Evolutionary conservation across 495 filamentous ascomycete genomes (phyloP).

Genomic region (Recurvomyces mirabilis): DNA sequence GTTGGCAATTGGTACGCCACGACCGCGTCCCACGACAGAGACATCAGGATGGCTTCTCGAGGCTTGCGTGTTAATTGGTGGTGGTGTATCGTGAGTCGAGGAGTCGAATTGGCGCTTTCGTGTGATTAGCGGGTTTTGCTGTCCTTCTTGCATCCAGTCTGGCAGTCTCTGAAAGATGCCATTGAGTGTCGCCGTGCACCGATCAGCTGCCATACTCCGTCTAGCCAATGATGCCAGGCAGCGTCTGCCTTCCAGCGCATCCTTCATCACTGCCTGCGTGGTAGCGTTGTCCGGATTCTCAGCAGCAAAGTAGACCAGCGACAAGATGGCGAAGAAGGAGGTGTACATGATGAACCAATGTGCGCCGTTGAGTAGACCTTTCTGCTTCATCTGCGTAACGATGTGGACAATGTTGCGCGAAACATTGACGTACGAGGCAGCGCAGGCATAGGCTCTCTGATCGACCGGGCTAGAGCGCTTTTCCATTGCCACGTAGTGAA

Average conservation of each 20-base stretch:
- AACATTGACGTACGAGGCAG: conserved; percentile 81
- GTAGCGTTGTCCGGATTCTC: conserved; percentile 73
- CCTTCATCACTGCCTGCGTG: conserved; percentile 68
- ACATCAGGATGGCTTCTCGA: conserved; percentile 21
- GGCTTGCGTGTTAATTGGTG: conserved; percentile 17
- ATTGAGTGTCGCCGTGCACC: conserved; percentile 63
- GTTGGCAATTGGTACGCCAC: conserved; percentile 25
- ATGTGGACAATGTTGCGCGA: conserved; percentile 93
- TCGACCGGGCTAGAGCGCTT: conserved; percentile 58
- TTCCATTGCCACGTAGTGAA: conserved; percentile 81
- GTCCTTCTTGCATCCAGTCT: conserved; percentile 21
- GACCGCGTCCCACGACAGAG: conserved; percentile 12
- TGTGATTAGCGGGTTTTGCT: conserved; percentile 22
- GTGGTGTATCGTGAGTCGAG: neutral
- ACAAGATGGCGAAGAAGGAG: conserved; percentile 86
- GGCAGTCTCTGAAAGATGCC: conserved; percentile 33
- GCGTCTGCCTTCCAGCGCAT: conserved; percentile 72
- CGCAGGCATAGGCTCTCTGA: conserved; percentile 80
- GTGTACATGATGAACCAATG: conserved; percentile 98
- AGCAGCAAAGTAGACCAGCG: conserved; percentile 76
- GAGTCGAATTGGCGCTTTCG: conserved; percentile 20
- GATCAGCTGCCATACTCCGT: conserved; percentile 77
- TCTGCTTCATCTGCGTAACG: conserved; percentile 75
- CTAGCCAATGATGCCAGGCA: conserved; percentile 66
- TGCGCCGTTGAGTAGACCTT: conserved; percentile 70